phyloP scores from a whole-genome alignment of 768 basidiomycete species.

The Kondoa malvinella region DNA sequence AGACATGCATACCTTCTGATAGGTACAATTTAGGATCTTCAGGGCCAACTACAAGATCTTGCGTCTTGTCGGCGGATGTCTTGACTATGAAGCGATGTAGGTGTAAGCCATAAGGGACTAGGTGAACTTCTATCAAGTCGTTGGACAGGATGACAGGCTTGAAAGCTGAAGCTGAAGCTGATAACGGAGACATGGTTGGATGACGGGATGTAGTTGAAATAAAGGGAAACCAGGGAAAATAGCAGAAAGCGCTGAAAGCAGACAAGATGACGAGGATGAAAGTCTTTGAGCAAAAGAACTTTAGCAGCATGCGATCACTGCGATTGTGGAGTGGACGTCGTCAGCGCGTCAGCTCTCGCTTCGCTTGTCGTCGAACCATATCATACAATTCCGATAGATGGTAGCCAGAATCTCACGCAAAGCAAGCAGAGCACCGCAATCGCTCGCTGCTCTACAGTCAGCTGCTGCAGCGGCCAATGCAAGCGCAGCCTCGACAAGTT shows the following conservation, averaged over 20 bases:
- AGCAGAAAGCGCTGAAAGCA: no score
- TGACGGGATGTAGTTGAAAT: no score
- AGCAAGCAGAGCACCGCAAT: not conserved
- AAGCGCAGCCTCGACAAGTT: not conserved
- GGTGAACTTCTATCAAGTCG: not conserved
- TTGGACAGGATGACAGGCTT: not conserved
- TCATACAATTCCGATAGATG: not conserved
- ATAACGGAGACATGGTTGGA: not conserved
- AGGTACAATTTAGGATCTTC: not conserved
- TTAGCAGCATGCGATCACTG: no score
- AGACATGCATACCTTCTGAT: no score
- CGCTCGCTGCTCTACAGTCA: not conserved
- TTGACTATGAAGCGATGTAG: not conserved
- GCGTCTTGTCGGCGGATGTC: not conserved
- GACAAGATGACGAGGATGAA: no score
- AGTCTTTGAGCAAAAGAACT: no score
- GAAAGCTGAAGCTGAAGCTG: not conserved
- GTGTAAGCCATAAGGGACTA: conserved; percentile 4
- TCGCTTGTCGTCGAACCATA: not conserved
- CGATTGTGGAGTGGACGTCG: no score
- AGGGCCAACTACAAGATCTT: not conserved
- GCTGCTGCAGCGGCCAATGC: not conserved
- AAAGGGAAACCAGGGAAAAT: not conserved
- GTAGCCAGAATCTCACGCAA: not conserved
- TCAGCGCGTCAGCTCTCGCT: no score